Conservation (phyloP, 345 rosid species). For the Eucalyptus urophylla region DNA sequence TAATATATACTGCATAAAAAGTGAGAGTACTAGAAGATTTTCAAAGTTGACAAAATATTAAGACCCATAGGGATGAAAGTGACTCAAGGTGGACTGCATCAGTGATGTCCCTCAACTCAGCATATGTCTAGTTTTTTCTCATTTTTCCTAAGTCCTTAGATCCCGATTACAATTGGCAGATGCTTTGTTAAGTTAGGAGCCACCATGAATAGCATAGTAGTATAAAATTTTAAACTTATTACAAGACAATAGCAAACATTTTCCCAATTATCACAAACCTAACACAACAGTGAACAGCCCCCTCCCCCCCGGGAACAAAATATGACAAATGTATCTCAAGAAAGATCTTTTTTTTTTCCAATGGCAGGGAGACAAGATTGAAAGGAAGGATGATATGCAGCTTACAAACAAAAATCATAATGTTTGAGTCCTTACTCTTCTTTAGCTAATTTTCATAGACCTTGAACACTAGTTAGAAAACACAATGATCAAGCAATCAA, state of each 20-base stretch:
- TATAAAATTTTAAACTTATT: neutral
- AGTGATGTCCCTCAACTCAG: neutral
- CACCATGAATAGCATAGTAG: neutral
- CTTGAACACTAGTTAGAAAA: neutral
- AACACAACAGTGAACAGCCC: neutral
- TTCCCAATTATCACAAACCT: neutral
- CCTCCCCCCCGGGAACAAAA: neutral
- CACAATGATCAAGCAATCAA: neutral
- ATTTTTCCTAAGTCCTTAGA: neutral
- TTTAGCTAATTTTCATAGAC: neutral
- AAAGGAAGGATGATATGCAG: neutral
- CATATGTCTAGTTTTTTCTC: neutral
- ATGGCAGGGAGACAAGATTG: neutral
- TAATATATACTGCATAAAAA: neutral
- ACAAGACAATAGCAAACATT: neutral
- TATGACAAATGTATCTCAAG: neutral
- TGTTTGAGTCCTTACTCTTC: neutral
- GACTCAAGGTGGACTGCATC: neutral
- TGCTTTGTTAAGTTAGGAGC: neutral
- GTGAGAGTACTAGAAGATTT: neutral
- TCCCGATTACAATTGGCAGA: neutral
- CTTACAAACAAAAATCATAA: neutral
- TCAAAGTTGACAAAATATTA: too few relatives aligned
- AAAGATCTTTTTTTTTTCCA: neutral
- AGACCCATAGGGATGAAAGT: neutral